A percentile compares a stretch with the other conserved stretches of the same genome.
Evolutionary conservation across 1,284 basidiomycete species (phyloP).

Genomic region (Apiotrichum brassicae): DNA sequence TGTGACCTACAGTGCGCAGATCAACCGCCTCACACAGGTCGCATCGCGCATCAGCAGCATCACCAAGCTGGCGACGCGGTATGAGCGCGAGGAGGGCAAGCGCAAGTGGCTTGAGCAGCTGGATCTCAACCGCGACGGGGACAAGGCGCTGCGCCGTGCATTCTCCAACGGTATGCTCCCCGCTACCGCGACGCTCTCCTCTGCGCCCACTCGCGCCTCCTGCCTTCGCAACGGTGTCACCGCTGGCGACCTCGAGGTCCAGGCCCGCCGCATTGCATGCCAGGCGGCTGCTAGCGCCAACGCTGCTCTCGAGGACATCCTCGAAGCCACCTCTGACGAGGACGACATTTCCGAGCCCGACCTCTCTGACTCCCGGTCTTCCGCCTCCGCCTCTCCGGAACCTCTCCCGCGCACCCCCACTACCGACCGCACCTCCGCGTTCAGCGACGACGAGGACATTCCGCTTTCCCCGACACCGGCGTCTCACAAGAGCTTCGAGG

Average conservation of each 20-base stretch:
- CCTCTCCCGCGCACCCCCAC: constrained; percentile 10
- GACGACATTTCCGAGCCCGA: constrained; percentile 12
- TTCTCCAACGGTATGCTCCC: constrained; percentile 31
- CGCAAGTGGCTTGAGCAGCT: constrained; percentile 40
- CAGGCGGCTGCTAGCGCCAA: neutral
- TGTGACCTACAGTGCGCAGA: constrained; percentile 28
- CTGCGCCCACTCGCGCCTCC: constrained; percentile 21
- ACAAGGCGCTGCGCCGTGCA: constrained; percentile 37
- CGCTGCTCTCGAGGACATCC: constrained; percentile 8
- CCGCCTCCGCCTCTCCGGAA: constrained; percentile 11
- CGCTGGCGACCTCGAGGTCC: constrained; percentile 21
- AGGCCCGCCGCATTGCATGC: neutral
- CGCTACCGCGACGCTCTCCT: constrained; percentile 1
- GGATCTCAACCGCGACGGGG: constrained; percentile 34
- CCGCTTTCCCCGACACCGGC: neutral
- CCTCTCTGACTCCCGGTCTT: constrained; percentile 12
- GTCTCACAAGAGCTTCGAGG: constrained; percentile 3
- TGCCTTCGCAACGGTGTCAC: constrained; percentile 27
- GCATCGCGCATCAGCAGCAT: constrained; percentile 32
- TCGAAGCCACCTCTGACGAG: constrained; percentile 8
- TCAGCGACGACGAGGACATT: neutral
- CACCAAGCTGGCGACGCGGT: constrained; percentile 31
- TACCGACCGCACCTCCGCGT: constrained; percentile 2
- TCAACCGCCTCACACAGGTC: constrained; percentile 34
- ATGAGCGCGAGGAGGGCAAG: constrained; percentile 44